Base-by-base conservation (phyloP, 805 yeast species). In the Jamesozyma spencerorum region DNA sequence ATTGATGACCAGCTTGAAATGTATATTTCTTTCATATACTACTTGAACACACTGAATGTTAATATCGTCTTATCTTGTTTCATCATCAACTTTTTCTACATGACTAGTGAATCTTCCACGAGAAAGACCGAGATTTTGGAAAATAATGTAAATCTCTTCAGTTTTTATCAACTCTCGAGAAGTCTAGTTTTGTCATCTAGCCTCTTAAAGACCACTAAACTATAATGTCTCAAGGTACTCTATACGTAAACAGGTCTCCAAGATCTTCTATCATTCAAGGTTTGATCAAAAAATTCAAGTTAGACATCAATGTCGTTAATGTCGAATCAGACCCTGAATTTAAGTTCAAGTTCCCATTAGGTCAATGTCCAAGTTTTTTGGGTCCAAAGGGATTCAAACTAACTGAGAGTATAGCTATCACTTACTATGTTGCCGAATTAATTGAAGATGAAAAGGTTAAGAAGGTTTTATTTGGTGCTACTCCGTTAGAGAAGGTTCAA, bases 341-440 rank as follows among this genome's bases (percentile, higher is more conserved):
- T 61, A 54, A 58, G 41, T 65, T 65, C 53, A 53, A 66, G 55
- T 83, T 82, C 74, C 87, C 90, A 49, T 66, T 78, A 58, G 66
- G 63, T 45, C 76, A 73, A 62, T 65, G 72, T 49, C 92, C 94
- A 58, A 75, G 84, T 47, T 80, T 79, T 50, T 48, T 72, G 56
- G 87, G 85, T 37, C 77, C 78, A 51, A 74, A 79, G 58, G 88
- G 90, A 44, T 76, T 68, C 71, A 80, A 79, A 64, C 69, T 83
- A 59, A 71, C 74, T 44, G 90, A 83, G 71, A 70, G 66, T 43
- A 70, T 80, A 57, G 88, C 92, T 45, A 64, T 83, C 55, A 54
- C 71, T 52, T 58, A 69, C 63, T 79, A 82, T 68, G 46, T 59
- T 51, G 58, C 65, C 37, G 49, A 55, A 39, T 54, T 67, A 4